A percentile compares a stretch with the other conserved stretches of the same genome.
Evolutionary conservation across 192 early-diverging fungal species (phyloP).

Genomic region (Helicostylum pulchrum): DNA sequence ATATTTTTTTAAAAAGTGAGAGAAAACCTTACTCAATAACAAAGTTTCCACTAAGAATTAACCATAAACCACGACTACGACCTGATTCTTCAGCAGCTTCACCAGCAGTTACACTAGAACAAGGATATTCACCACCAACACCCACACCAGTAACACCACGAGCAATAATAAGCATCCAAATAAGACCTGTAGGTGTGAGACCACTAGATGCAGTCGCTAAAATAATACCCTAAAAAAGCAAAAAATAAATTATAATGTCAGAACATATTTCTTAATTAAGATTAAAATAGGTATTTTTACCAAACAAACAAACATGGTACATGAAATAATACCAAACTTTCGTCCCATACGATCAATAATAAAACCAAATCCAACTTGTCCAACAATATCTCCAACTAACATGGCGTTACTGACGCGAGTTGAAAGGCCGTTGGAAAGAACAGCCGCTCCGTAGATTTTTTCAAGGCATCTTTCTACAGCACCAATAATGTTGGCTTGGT

Average conservation of each 20-base stretch:
- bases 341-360: conserved; percentile 50
- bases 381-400: conserved; percentile 47
- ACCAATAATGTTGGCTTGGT: conserved; percentile 47
- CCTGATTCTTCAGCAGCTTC: conserved; percentile 50
- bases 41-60: conserved; percentile 47
- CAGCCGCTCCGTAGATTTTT: conserved; percentile 36
- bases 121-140: conserved; percentile 52
- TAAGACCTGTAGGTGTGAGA: conserved; percentile 35
- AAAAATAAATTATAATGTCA: too few relatives aligned
- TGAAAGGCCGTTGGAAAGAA: conserved; percentile 32
- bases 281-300: conserved; percentile 33
- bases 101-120: conserved; percentile 46
- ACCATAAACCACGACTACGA: conserved; percentile 45
- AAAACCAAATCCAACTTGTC: conserved; percentile 45
- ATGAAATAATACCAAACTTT: conserved; percentile 47
- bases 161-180: conserved; percentile 41
- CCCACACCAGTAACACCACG: conserved; percentile 44
- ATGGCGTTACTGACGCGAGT: conserved; percentile 45
- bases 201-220: conserved; percentile 37
- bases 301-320: conserved; percentile 38
- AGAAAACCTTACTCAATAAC: conserved; percentile 42
- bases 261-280: conserved; percentile 26
- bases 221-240: conserved; percentile 29
- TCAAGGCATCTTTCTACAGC: conserved; percentile 41
- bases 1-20: too few relatives aligned